Evolutionary conservation across 495 filamentous ascomycete genomes (phyloP).

Genomic region (Podospora pseudopauciseta): DNA sequence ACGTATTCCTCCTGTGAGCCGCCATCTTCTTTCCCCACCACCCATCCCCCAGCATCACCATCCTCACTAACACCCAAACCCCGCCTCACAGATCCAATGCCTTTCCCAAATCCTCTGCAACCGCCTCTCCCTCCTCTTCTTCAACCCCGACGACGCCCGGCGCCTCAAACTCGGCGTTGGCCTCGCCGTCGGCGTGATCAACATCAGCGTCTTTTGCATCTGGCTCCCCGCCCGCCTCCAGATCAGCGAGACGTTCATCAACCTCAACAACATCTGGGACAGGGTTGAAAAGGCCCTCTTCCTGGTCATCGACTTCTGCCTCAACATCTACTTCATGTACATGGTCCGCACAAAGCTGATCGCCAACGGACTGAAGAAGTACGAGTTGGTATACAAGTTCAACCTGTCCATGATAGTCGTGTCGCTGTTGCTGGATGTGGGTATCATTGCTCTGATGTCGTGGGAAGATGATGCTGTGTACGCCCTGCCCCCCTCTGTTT

Average conservation of each 20-base stretch:
- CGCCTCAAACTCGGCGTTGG: constrained; percentile 37
- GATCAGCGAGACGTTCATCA: constrained; percentile 28
- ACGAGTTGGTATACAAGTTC: constrained; percentile 45
- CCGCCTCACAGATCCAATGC: constrained; percentile 35
- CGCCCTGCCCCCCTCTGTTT: neutral
- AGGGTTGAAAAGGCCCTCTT: constrained; percentile 47
- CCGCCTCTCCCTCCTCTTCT: constrained; percentile 42
- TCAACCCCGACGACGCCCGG: constrained; percentile 27
- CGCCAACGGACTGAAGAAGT: constrained; percentile 47
- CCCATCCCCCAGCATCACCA: neutral
- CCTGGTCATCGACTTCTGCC: constrained; percentile 41
- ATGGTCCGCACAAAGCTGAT: constrained; percentile 46
- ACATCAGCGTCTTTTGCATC: constrained; percentile 49
- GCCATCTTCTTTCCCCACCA: too few species aligned
- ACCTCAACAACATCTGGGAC: constrained; percentile 50
- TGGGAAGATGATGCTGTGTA: constrained; percentile 29
- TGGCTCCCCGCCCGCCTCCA: constrained; percentile 48
- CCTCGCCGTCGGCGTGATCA: constrained; percentile 41
- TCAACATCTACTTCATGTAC: constrained; percentile 50
- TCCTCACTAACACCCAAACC: neutral
- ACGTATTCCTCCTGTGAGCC: too few species aligned
- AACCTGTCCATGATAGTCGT: constrained; percentile 50
- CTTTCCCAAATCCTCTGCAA: constrained; percentile 51
- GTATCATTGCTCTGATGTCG: constrained; percentile 34
- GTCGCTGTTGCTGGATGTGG: constrained; percentile 48